Conservation (phyloP, 1,139 yeast species). For the Pichia sp. region DNA sequence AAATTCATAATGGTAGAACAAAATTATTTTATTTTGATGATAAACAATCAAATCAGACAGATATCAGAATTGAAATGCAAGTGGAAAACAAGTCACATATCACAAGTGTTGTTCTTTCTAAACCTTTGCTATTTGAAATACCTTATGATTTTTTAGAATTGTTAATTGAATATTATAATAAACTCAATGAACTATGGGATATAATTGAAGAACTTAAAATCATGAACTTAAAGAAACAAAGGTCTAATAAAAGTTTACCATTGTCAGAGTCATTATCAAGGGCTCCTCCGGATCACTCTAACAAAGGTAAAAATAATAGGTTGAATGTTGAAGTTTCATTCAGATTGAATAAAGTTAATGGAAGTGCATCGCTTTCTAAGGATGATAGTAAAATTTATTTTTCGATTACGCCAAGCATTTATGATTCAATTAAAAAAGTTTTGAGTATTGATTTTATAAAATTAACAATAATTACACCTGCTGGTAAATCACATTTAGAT, state of each 20-base stretch:
- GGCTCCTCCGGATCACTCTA: background rate
- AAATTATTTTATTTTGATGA: constrained; percentile 24
- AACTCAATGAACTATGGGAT: constrained; percentile 1
- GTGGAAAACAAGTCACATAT: constrained; percentile 26
- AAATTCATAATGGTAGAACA: constrained; percentile 25
- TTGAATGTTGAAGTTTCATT: background rate
- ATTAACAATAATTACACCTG: background rate
- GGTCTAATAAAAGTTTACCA: background rate
- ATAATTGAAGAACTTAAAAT: constrained; percentile 3
- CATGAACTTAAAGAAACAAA: constrained; percentile 1
- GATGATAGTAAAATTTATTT: constrained; percentile 1
- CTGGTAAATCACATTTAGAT: background rate
- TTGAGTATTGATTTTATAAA: constrained; percentile 1
- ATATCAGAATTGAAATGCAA: constrained; percentile 48
- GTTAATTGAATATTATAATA: background rate
- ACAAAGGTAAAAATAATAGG: background rate
- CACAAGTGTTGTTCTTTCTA: constrained; percentile 40
- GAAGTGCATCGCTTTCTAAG: constrained; percentile 1
- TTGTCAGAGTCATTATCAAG: background rate
- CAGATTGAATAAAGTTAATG: background rate
- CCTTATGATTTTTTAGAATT: constrained; percentile 20
- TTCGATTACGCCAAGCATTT: constrained; percentile 2
- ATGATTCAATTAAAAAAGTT: constrained; percentile 3
- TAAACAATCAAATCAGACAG: constrained; percentile 34
- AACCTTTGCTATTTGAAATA: constrained; percentile 34